Evolutionary conservation across 2,329 filamentous ascomycete species (phyloP), one percentile per base, ranked within the genome.

Genomic region (Arthroderma sp.): DNA sequence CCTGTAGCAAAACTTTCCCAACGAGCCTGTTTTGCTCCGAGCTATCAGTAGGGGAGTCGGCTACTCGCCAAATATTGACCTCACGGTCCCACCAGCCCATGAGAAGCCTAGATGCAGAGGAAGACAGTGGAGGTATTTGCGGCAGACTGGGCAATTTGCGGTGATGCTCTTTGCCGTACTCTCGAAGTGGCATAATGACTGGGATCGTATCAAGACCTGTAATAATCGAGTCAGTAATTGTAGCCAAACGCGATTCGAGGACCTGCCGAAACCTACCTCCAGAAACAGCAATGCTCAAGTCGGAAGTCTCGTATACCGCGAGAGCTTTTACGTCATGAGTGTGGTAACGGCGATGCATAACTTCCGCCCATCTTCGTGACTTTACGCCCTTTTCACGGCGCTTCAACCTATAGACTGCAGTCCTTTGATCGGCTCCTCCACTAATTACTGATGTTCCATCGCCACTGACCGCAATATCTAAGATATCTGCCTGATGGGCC

Each of bases 321-420:
- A 96, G 85, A 1, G 86, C 78, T 68, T 96, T 96, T 56, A 96
- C 87, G 66, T 98, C 91, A 62, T 96, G 88, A 38, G 82, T 78
- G 59, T 98, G 91, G 58, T 89, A 88, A 58, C 86, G 75, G 53
- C 85, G 76, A 58, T 94, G 86, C 63, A 79, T 83, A n/a, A 86
- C 73, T 62, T 91, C 89, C 47, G 77, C 77, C 91, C 91, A 98
- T 58, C 81, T 77, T 52, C 61, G 64, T 43, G 73, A 70, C 47
- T 73, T 73, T 22, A 76, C 70, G 38, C 74, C 73, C 46, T 67
- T 68, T 46, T 62, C 60, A 44, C 56, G 64, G 40, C 56, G 62
- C 52, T 63, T 66, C 53, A 80, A 78, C 61, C 80, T 83, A 67
- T 93, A 94, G 38, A 89, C 70, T 4, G 87, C 82, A 2, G 91